A percentile compares a stretch with the other conserved stretches of the same genome.
Evolutionary conservation across 129 eudicot genomes (phyloP).

Genomic region (Chrysanthemum lavandulifolium): DNA sequence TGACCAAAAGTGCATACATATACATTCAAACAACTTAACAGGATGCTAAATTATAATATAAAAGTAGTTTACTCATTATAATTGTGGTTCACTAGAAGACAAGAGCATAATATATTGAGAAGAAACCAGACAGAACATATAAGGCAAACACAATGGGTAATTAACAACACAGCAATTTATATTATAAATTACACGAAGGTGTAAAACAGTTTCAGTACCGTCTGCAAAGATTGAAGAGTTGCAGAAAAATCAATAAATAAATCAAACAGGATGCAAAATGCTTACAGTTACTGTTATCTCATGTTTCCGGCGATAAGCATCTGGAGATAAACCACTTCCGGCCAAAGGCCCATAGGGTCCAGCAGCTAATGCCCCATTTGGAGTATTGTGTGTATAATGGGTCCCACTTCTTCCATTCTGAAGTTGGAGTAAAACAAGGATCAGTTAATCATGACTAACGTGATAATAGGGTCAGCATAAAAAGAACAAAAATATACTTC

Average conservation of each 20-base stretch:
- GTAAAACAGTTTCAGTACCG: not conserved
- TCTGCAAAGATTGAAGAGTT: not conserved
- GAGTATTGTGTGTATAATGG: not conserved
- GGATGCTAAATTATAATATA: too few species aligned
- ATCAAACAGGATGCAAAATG: not conserved
- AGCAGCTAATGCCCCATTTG: not conserved
- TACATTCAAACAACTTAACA: too few species aligned
- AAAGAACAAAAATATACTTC: not conserved
- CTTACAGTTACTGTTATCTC: slow-evolving; percentile 91
- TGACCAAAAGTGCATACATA: too few species aligned
- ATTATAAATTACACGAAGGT: not conserved
- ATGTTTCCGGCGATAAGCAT: slow-evolving; percentile 68
- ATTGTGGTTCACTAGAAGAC: not conserved
- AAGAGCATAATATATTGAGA: not conserved
- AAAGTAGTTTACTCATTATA: not conserved
- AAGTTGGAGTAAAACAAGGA: slow-evolving; percentile 6
- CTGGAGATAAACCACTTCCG: slow-evolving; percentile 65
- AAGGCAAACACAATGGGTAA: not conserved
- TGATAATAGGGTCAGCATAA: not conserved
- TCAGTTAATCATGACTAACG: not conserved
- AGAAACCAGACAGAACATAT: not conserved
- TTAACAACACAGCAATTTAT: not conserved
- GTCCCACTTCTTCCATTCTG: slow-evolving; percentile 15
- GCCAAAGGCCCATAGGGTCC: slow-evolving; percentile 25
- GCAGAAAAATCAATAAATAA: not conserved